These are phyloP conservation scores for Dalechampia spathulata DNA, from an alignment of 441 rosid species.

Conservation along the genomic window DNA sequence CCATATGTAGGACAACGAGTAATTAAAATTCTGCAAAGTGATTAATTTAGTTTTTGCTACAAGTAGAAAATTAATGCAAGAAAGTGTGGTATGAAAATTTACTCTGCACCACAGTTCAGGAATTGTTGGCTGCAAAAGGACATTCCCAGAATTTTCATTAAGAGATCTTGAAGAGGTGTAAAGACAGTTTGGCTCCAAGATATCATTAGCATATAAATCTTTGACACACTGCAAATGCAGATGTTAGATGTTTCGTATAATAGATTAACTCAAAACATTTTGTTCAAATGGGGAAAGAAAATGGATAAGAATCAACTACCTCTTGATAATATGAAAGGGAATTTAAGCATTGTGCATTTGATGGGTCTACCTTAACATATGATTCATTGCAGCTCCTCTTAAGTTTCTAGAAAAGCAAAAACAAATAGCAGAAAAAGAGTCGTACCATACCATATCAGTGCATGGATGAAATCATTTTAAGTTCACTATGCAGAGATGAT, in stretches of 20 bases:
- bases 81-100: not conserved
- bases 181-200: constrained; percentile 20
- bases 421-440: too few species aligned
- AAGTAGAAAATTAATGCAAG: not conserved
- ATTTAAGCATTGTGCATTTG: constrained; percentile 21
- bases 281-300: not conserved
- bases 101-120: constrained; percentile 31
- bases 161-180: constrained; percentile 22
- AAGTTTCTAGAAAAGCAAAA: constrained; percentile 13
- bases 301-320: constrained; percentile 1
- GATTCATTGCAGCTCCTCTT: constrained; percentile 23
- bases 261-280: too few species aligned
- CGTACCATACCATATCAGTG: too few species aligned
- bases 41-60: not conserved
- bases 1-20: constrained; percentile 19
- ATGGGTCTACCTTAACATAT: constrained; percentile 28
- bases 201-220: constrained; percentile 19
- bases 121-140: constrained; percentile 21
- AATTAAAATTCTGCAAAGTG: constrained; percentile 27
- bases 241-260: too few species aligned
- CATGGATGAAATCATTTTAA: too few species aligned
- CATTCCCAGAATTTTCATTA: constrained; percentile 1
- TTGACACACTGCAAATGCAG: constrained; percentile 13
- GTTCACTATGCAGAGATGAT: too few species aligned
- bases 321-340: constrained; percentile 14